A percentile compares a stretch with the other conserved stretches of the same genome.
phyloP scores from a whole-genome alignment of 2,329 filamentous ascomycete species.

The Ophiosphaerella herpotricha region DNA sequence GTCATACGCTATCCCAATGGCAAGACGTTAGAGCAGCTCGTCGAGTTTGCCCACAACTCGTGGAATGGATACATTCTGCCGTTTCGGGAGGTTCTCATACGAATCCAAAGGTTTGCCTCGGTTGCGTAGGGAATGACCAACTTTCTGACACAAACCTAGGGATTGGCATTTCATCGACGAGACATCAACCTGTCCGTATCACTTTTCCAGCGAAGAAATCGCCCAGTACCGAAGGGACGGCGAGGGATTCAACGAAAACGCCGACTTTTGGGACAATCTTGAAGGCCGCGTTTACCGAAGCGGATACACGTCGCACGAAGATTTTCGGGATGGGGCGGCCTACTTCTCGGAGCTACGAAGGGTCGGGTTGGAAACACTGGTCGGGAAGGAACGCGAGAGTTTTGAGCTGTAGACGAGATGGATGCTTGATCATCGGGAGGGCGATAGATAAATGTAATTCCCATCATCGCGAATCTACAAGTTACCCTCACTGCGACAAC shows the following conservation, averaged over 20 bases:
- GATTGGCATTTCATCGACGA: conserved; percentile 37
- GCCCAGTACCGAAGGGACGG: conserved; percentile 24
- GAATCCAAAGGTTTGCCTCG: conserved; percentile 31
- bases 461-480: too few species aligned
- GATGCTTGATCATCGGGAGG: background rate
- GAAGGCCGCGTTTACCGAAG: conserved; percentile 42
- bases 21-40: conserved; percentile 27
- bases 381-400: conserved; percentile 34
- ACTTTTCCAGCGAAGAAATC: conserved; percentile 22
- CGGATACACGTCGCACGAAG: conserved; percentile 46
- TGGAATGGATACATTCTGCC: conserved; percentile 41
- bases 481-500: background rate
- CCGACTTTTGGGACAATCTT: conserved; percentile 45
- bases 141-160: conserved; percentile 7
- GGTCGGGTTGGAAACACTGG: conserved; percentile 34
- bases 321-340: conserved; percentile 42
- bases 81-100: conserved; percentile 37
- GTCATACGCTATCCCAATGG: conserved; percentile 28
- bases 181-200: conserved; percentile 33
- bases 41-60: conserved; percentile 34
- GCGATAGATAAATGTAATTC: background rate
- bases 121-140: background rate
- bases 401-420: conserved; percentile 34
- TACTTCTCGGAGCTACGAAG: conserved; percentile 44
- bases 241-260: conserved; percentile 36